Evolutionary conservation across 257 asterid genomes (phyloP).

Genomic region (Eustoma russellianum): DNA sequence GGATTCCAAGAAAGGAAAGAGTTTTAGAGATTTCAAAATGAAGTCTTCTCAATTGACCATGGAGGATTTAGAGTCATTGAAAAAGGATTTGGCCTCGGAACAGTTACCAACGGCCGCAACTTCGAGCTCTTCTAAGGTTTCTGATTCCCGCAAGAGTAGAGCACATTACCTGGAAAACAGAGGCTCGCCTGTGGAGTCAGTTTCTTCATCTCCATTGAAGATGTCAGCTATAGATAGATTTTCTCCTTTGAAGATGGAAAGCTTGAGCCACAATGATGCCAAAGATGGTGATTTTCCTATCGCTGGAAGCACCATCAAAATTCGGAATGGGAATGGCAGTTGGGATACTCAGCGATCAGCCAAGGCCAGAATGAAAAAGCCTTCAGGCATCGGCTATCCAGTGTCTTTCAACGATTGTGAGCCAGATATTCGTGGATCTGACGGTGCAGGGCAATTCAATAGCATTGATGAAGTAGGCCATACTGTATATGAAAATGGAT

Average conservation of each 20-base stretch:
- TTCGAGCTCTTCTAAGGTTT: conserved; percentile 91
- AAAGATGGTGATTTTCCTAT: conserved; percentile 19
- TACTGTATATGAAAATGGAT: conserved; percentile 13
- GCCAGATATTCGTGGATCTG: conserved; percentile 15
- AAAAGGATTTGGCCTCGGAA: conserved; percentile 62
- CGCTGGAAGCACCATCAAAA: conserved; percentile 26
- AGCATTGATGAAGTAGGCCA: conserved; percentile 9
- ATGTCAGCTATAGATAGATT: conserved; percentile 23
- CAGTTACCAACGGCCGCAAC: conserved; percentile 60
- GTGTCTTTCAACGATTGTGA: conserved; percentile 12
- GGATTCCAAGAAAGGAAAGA: conserved; percentile 31
- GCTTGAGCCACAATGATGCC: conserved; percentile 25
- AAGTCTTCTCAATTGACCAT: conserved; percentile 30
- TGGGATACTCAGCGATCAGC: conserved; percentile 18
- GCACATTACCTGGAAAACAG: conserved; percentile 34
- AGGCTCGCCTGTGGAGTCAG: conserved; percentile 86
- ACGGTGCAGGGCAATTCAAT: conserved; percentile 8
- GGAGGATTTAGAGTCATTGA: conserved; percentile 54
- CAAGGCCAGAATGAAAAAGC: conserved; percentile 27
- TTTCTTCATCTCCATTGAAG: conserved; percentile 85
- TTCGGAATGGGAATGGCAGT: conserved; percentile 25
- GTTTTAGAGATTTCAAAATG: conserved; percentile 25
- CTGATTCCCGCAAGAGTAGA: conserved; percentile 58
- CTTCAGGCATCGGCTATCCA: conserved; percentile 10
- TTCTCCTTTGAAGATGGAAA: conserved; percentile 27